Conservation (phyloP, 2,329 filamentous ascomycete species). For the Westerdykella aurantiaca region DNA sequence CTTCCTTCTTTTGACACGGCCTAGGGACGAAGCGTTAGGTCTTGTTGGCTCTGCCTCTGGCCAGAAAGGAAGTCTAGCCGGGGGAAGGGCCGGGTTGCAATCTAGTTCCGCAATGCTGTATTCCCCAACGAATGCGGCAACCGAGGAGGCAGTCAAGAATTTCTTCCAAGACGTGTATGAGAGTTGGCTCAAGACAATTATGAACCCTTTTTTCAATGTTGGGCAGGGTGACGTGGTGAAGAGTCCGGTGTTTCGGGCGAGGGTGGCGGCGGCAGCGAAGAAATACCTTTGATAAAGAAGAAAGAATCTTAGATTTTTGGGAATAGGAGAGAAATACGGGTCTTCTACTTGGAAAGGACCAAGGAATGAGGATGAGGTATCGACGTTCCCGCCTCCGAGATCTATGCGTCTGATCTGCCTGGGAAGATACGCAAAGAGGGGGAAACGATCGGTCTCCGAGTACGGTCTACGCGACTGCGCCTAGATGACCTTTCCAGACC, state of each 20-base stretch:
- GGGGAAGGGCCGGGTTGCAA: conserved; percentile 22
- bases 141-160: conserved; percentile 89
- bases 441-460: too few relatives aligned
- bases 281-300: conserved; percentile 66
- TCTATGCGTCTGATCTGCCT: too few relatives aligned
- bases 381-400: too few relatives aligned
- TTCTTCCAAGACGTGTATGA: conserved; percentile 97
- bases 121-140: conserved; percentile 82
- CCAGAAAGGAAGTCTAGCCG: conserved; percentile 27
- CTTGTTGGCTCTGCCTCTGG: conserved; percentile 14
- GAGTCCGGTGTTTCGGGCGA: conserved; percentile 77
- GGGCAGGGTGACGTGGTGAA: conserved; percentile 79
- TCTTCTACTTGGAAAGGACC: not conserved
- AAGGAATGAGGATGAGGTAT: too few relatives aligned
- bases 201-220: conserved; percentile 90
- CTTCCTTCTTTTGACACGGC: conserved; percentile 90
- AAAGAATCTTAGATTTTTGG: not conserved
- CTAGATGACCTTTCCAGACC: too few relatives aligned
- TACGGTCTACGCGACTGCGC: too few relatives aligned
- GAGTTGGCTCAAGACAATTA: conserved; percentile 91
- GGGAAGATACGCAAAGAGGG: too few relatives aligned
- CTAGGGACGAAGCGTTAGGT: conserved; percentile 41
- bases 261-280: conserved; percentile 80
- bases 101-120: conserved; percentile 48
- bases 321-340: not conserved